Evolutionary conservation across 768 basidiomycete species (phyloP).

Genomic region (Exidia glandulosa): DNA sequence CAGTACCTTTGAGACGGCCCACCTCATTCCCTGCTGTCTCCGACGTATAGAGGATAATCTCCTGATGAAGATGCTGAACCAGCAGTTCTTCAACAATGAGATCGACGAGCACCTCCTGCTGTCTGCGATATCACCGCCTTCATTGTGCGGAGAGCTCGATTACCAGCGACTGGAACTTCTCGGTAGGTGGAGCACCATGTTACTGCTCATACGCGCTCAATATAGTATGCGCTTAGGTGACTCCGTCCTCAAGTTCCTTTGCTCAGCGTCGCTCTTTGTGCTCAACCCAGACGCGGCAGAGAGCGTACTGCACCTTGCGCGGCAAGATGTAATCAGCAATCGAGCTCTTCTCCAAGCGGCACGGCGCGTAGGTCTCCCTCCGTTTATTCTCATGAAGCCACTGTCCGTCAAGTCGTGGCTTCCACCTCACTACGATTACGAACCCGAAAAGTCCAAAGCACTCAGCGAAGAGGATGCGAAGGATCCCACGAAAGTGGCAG

Average conservation of each 20-base stretch:
- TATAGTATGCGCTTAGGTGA: conserved; percentile 40
- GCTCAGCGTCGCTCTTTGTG: conserved; percentile 65
- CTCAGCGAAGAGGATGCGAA: background rate
- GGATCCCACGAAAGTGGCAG: background rate
- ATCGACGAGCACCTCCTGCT: conserved; percentile 52
- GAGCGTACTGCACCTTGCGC: conserved; percentile 51
- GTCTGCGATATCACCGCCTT: conserved; percentile 58
- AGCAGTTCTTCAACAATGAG: conserved; percentile 48
- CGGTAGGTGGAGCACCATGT: conserved; percentile 32
- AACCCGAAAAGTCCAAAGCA: background rate
- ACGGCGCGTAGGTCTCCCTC: conserved; percentile 47
- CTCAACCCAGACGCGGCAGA: conserved; percentile 53
- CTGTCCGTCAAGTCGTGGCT: conserved; percentile 59
- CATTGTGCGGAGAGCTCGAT: conserved; percentile 57
- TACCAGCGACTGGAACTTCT: conserved; percentile 81
- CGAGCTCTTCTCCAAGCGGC: conserved; percentile 47
- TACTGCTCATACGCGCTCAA: conserved; percentile 1
- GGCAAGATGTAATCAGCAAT: conserved; percentile 69
- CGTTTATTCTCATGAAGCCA: conserved; percentile 62
- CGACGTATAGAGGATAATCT: conserved; percentile 63
- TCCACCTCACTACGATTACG: conserved; percentile 31
- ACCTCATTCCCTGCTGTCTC: conserved; percentile 65
- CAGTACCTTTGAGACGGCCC: conserved; percentile 57
- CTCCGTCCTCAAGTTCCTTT: conserved; percentile 70
- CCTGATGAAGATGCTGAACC: conserved; percentile 70